Evolutionary conservation across 1,284 basidiomycete genomes (phyloP).

Genomic region (Tylopilus sp.): DNA sequence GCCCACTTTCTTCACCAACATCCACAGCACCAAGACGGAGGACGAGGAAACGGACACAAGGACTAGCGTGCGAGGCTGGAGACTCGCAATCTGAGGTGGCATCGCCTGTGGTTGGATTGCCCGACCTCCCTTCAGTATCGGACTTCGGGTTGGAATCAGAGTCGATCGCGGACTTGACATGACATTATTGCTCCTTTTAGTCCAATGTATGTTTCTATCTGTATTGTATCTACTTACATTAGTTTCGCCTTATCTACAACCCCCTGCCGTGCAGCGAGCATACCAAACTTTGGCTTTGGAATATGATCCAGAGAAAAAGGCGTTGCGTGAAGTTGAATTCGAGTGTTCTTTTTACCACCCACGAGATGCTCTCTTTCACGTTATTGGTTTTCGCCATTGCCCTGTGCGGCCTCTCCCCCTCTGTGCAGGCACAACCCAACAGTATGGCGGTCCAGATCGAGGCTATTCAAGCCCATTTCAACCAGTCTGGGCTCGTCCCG

Average conservation of each 20-base stretch:
- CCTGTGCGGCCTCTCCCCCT: slow-evolving; percentile 32
- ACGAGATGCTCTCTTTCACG: slow-evolving; percentile 19
- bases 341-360: neutral
- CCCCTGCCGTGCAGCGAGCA: slow-evolving; percentile 6
- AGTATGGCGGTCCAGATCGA: slow-evolving; percentile 40
- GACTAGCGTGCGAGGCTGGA: slow-evolving; percentile 26
- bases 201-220: slow-evolving; percentile 29
- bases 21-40: slow-evolving; percentile 27
- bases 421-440: slow-evolving; percentile 42
- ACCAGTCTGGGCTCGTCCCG: slow-evolving; percentile 56
- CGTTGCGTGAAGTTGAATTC: neutral
- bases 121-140: slow-evolving; percentile 34
- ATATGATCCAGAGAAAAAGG: slow-evolving; percentile 3
- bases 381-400: slow-evolving; percentile 35
- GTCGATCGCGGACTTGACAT: slow-evolving; percentile 23
- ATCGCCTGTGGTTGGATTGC: slow-evolving; percentile 39
- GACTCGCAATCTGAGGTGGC: slow-evolving; percentile 31
- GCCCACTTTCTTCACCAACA: slow-evolving; percentile 35
- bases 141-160: slow-evolving; percentile 30
- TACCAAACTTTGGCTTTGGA: slow-evolving; percentile 25
- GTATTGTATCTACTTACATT: slow-evolving; percentile 33
- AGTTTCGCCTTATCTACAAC: slow-evolving; percentile 21
- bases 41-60: slow-evolving; percentile 26
- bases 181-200: slow-evolving; percentile 24
- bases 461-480: slow-evolving; percentile 60